Base-by-base conservation (phyloP, 1,284 basidiomycete species). In the Laetiporus sulphureus region DNA sequence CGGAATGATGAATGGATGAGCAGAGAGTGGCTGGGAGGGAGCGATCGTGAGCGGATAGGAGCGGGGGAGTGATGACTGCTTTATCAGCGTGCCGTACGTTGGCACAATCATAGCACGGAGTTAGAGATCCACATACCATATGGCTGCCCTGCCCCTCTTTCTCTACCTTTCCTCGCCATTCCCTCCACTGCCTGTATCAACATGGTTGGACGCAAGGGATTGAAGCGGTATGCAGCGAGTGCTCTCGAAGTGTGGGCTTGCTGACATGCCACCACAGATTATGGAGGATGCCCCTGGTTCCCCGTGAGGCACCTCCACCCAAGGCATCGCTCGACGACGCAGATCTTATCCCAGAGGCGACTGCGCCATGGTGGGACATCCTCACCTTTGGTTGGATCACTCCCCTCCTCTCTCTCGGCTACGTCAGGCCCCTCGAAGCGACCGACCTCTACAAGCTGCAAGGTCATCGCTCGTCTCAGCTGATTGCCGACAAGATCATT, bases 381-480 rank as follows among this genome's bases (percentile, higher is more conserved):
- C 49, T 80, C 30, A 74, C 73, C 40, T 83, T 77, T 56, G 65
- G 67, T 38, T 95, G 91, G 91, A 74, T 94, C 39, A 81, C 78
- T 1, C 75, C 80, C 2, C 66, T 91, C 39, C 73, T 91, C 60
- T 66, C 68, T 8, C 61, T 80, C 5, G 84, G 84, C 7, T 90
- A 87, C 58, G 74, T 79, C 12, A 75, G 91, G 4, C 84, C 91
- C 1, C 72, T 95, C 4, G 84, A 92, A 58, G 78, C 83, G 0
- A 67, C 81, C 0, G 92, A 96, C 62, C 68, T 95, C n/a, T 94
- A 85, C 73, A 83, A 79, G 58, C 77, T 94, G 33, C 80, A 83
- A 47, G 73, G 79, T 36, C 66, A 79, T 12, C 75, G 75, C 16
- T 67, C 73, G 3, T 69, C 84, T 0, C 67, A 69, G 2, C 53